Conservation (phyloP, 192 early-diverging fungal species). For the Chytriomyces sp. region DNA sequence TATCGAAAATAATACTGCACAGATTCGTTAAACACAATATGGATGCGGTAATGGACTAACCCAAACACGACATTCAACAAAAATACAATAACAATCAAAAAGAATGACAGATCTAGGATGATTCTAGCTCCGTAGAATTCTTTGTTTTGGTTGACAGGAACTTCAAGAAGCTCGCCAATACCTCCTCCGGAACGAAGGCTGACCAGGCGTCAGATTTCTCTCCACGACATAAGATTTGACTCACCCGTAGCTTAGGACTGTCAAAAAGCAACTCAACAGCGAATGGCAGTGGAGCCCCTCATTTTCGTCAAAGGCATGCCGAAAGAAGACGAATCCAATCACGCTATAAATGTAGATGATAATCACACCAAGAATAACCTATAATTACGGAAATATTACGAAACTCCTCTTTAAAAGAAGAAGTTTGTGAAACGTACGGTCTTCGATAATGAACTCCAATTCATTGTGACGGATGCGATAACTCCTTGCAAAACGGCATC, state of each 20-base stretch:
- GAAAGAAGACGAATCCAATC: constrained; percentile 39
- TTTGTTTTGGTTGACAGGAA: constrained; percentile 23
- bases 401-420: background rate
- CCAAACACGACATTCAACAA: constrained; percentile 45
- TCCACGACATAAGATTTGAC: background rate
- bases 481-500: constrained; percentile 44
- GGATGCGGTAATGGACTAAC: constrained; percentile 1
- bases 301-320: constrained; percentile 26
- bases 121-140: constrained; percentile 38
- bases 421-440: constrained; percentile 17
- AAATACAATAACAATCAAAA: constrained; percentile 43
- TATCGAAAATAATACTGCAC: constrained; percentile 43
- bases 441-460: constrained; percentile 39
- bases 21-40: constrained; percentile 12
- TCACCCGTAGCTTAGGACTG: constrained; percentile 40
- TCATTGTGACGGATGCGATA: constrained; percentile 40
- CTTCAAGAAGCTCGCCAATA: constrained; percentile 36
- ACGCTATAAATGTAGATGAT: constrained; percentile 43
- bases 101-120: constrained; percentile 37
- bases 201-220: background rate
- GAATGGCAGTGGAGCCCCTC: constrained; percentile 37
- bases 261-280: constrained; percentile 36
- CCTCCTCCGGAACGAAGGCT: constrained; percentile 40
- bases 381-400: background rate
- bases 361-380: constrained; percentile 41